A percentile compares a stretch with the other conserved stretches of the same genome.
Conservation (phyloP, 2,329 filamentous ascomycete genomes). For the Fusarium kyushuense region DNA sequence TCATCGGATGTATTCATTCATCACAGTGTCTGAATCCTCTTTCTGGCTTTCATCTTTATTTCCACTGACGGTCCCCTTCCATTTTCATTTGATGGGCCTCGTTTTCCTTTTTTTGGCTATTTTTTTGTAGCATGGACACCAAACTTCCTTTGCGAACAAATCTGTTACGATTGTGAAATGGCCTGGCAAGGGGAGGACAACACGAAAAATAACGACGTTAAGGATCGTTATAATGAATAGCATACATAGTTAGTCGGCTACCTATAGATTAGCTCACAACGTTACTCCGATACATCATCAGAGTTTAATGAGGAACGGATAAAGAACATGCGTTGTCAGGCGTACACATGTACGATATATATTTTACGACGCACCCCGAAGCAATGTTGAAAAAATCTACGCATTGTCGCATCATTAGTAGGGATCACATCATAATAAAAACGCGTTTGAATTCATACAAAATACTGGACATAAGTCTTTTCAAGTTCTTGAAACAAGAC, state of each 20-base stretch:
- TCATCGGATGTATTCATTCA: background rate
- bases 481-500: background rate
- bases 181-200: background rate
- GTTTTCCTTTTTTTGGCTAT: background rate
- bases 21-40: background rate
- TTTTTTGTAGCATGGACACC: too few species aligned
- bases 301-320: background rate
- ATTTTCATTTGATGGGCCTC: background rate
- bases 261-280: too few species aligned
- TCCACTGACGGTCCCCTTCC: background rate
- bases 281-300: background rate
- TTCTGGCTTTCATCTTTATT: background rate
- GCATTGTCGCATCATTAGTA: background rate
- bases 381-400: background rate
- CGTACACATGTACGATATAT: background rate
- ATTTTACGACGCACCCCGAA: background rate
- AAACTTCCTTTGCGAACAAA: background rate
- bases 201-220: too few species aligned
- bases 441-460: slow-evolving; percentile 10
- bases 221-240: too few species aligned
- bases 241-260: background rate
- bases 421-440: background rate
- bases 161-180: background rate
- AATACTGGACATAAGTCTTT: slow-evolving; percentile 25
- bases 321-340: background rate